These are phyloP conservation scores for Pedinophyceae sp. DNA, from an alignment of 139 green algal genomes.

Conservation along the genomic window DNA sequence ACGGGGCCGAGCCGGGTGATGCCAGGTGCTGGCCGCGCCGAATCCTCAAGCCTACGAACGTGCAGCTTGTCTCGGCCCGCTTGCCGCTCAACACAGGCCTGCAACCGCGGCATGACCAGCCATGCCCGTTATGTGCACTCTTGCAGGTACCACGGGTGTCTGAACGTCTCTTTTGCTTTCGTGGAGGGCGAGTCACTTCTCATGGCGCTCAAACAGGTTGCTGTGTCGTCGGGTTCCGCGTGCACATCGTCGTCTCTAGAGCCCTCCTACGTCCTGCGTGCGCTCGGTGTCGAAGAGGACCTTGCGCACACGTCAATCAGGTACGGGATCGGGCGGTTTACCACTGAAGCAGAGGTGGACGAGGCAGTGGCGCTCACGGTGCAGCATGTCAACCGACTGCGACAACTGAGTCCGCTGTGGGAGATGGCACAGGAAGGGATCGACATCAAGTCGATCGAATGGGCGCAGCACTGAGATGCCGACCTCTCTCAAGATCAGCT, in stretches of 20 bases:
- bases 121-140: too few species aligned
- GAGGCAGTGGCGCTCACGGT: conserved; percentile 62
- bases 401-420: conserved; percentile 92
- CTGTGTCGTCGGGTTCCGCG: conserved; percentile 70
- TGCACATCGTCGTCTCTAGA: conserved; percentile 91
- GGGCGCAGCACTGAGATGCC: conserved; percentile 84
- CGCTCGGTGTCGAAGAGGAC: conserved; percentile 94
- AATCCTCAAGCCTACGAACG: too few species aligned
- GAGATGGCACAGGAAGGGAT: conserved; percentile 96
- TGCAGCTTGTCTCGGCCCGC: too few species aligned
- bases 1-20: not conserved
- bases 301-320: conserved; percentile 86
- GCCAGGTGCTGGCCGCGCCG: too few species aligned
- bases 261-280: conserved; percentile 90
- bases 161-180: conserved; percentile 95
- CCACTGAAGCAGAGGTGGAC: conserved; percentile 81
- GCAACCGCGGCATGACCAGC: too few species aligned
- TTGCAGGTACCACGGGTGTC: conserved; percentile 66
- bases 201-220: conserved; percentile 95
- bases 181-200: conserved; percentile 93
- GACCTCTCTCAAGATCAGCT: too few species aligned
- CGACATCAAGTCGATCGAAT: conserved; percentile 93
- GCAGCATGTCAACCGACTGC: conserved; percentile 81
- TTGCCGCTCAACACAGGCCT: too few species aligned
- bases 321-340: conserved; percentile 91